Evolutionary conservation across 768 basidiomycete species (phyloP), one percentile per base, ranked within the genome.

Genomic region (Lactarius quietus): DNA sequence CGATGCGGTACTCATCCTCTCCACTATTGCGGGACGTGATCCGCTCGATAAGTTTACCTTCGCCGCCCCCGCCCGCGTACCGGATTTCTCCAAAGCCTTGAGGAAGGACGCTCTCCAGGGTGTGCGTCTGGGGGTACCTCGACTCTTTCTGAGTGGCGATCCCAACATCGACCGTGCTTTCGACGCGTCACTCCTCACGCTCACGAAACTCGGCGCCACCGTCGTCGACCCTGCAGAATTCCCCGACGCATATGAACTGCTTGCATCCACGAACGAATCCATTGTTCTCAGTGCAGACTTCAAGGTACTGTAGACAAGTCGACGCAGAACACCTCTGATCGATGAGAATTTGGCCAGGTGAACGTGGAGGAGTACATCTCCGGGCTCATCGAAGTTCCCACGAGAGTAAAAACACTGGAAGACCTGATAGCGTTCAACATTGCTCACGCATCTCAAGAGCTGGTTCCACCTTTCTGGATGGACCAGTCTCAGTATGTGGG

Each of bases 191-290:
- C 68, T 83, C 26, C 73, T 74, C 36, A 72, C 75, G 12, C 72
- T 83, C 23, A 72, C 74, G 3, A 62, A 65, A 3, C 74, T 81
- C 7, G 83, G 82, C 18, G 83, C 82, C 14, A 77, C 81, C 0
- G 76, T 90, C 9, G 77, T 88, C 10, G 87, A 89, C 71, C 85
- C 86, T 1, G 84, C 86, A 1, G 84, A 88, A 64, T 74, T 89
- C 18, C 82, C 85, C 0, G 82, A 82, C 31, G 83, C 82, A 5
- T 77, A 80, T 0, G 84, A 84, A 61, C 68, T 78, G 29, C 65
- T 69, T 3, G 82, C 82, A 0, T 79, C 80, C 26, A 61, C 64
- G 0, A 84, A 85, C 62, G 86, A 88, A 71, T 82, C 79, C 0
- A 72, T 84, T 18, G 86, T 87, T 4, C 68, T 85, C 20, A 69